phyloP scores from a whole-genome alignment of 148 eudicot genomes.

The Beta vulgaris region DNA sequence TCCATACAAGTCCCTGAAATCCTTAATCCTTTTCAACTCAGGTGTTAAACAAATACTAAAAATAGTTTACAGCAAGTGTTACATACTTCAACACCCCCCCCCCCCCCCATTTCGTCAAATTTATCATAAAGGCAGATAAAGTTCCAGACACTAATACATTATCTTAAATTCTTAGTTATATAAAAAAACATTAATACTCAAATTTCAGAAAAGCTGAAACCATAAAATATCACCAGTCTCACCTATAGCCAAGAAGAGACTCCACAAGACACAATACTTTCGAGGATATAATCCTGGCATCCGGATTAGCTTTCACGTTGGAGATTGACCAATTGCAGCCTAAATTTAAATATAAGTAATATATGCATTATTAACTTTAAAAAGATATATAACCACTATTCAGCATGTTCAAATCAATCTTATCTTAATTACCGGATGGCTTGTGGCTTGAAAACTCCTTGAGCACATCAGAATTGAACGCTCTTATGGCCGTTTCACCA shows the following conservation, averaged over 20 bases:
- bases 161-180: no score
- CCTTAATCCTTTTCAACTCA: neutral
- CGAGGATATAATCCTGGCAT: conserved; percentile 45
- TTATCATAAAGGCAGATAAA: neutral
- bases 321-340: conserved; percentile 43
- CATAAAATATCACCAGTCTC: conserved; percentile 15
- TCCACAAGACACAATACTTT: conserved; percentile 64
- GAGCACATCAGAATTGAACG: conserved; percentile 48
- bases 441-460: conserved; percentile 39
- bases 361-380: neutral
- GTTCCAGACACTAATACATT: neutral
- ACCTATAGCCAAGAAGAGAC: conserved; percentile 73
- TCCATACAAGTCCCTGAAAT: neutral
- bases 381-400: neutral
- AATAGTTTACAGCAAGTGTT: neutral
- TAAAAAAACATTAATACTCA: no score
- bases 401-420: neutral
- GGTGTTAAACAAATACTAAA: neutral
- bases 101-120: neutral
- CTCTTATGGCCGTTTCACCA: conserved; percentile 39
- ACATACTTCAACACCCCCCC: neutral
- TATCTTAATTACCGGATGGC: conserved; percentile 51
- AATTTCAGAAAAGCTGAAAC: neutral
- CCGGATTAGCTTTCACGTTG: conserved; percentile 32
- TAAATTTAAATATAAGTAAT: conserved; percentile 11